phyloP scores from a whole-genome alignment of 768 basidiomycete species.

The Phanerodontia chrysosporium region DNA sequence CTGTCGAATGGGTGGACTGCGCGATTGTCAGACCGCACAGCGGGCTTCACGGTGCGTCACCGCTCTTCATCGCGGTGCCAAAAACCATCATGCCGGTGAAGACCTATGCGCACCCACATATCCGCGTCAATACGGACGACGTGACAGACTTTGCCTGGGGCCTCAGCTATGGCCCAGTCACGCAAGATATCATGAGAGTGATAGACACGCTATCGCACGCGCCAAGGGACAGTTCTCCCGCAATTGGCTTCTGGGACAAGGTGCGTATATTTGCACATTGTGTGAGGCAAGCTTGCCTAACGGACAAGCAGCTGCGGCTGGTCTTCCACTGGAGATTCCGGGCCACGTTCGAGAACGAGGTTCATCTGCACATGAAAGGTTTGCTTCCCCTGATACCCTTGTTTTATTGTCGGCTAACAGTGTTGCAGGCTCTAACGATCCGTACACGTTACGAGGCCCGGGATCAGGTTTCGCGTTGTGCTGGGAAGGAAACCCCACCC shows the following conservation, averaged over 20 bases:
- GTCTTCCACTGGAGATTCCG: conserved; percentile 80
- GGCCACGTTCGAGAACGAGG: conserved; percentile 63
- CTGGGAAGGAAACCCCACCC: conserved; percentile 72
- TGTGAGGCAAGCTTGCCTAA: neutral
- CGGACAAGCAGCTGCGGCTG: conserved; percentile 52
- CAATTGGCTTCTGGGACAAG: conserved; percentile 95
- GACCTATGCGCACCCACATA: conserved; percentile 74
- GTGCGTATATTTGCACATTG: conserved; percentile 31
- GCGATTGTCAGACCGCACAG: conserved; percentile 55
- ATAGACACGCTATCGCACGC: conserved; percentile 77
- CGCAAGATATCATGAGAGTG: conserved; percentile 81
- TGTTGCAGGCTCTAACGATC: conserved; percentile 73
- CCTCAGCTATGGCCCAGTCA: conserved; percentile 79
- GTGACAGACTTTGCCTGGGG: conserved; percentile 85
- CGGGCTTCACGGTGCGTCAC: conserved; percentile 44
- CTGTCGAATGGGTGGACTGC: conserved; percentile 71
- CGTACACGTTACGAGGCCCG: conserved; percentile 59
- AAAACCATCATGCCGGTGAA: conserved; percentile 97
- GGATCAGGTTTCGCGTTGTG: conserved; percentile 88
- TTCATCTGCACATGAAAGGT: conserved; percentile 88
- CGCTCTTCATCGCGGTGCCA: conserved; percentile 62
- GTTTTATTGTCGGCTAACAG: neutral
- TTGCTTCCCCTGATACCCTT: conserved; percentile 1
- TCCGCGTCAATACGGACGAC: conserved; percentile 60
- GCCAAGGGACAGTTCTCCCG: conserved; percentile 76